These are phyloP conservation scores for Phoma herbarum DNA, from an alignment of 2,329 filamentous ascomycete species.

Conservation along the genomic window DNA sequence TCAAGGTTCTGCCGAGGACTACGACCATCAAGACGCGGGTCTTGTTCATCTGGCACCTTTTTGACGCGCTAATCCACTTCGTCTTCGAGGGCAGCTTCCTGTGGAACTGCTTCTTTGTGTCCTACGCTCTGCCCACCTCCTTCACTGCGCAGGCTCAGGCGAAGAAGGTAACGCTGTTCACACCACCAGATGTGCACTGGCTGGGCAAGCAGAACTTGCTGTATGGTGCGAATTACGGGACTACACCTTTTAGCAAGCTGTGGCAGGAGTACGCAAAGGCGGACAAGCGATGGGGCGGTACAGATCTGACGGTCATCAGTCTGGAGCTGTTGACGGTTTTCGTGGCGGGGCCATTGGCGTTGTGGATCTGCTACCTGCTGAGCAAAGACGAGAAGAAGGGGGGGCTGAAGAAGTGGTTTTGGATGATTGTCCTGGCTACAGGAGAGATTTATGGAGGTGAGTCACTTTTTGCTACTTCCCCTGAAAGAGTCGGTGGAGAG, in stretches of 20 bases:
- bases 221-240: conserved; percentile 68
- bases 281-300: conserved; percentile 67
- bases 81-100: conserved; percentile 90
- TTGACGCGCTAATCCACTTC: conserved; percentile 91
- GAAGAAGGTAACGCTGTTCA: conserved; percentile 50
- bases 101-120: conserved; percentile 90
- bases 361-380: conserved; percentile 65
- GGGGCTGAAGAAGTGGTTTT: conserved; percentile 58
- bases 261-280: conserved; percentile 75
- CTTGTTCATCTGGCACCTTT: conserved; percentile 94
- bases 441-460: conserved; percentile 69
- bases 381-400: conserved; percentile 51
- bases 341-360: conserved; percentile 65
- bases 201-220: conserved; percentile 62
- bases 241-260: conserved; percentile 61
- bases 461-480: conserved; percentile 27
- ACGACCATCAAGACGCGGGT: conserved; percentile 69
- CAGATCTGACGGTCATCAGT: conserved; percentile 66
- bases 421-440: conserved; percentile 67
- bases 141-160: conserved; percentile 42
- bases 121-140: conserved; percentile 55
- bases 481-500: conserved; percentile 23
- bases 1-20: conserved; percentile 61
- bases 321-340: conserved; percentile 70
- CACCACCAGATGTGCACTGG: conserved; percentile 61